A percentile compares a stretch with the other conserved stretches of the same genome.
Evolutionary conservation across 306 rosid genomes (phyloP).

Genomic region (Dryas alaskensis): DNA sequence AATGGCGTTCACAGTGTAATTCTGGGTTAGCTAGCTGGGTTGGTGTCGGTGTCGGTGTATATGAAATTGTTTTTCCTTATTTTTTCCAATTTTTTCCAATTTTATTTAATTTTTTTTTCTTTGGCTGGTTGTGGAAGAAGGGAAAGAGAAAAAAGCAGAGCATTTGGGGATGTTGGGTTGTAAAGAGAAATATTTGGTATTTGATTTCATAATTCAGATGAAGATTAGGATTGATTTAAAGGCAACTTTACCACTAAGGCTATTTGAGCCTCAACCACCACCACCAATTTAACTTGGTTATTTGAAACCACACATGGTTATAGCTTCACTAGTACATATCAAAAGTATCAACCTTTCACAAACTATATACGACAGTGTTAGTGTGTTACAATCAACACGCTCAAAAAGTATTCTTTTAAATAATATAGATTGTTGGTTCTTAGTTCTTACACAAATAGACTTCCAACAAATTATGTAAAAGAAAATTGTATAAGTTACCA

Average conservation of each 20-base stretch:
- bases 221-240: background rate
- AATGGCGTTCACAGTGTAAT: background rate
- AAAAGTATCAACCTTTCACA: too few species aligned
- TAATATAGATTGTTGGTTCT: too few species aligned
- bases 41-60: background rate
- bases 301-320: background rate
- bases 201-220: background rate
- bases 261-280: background rate
- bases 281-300: background rate
- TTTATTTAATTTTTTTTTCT: background rate
- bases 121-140: background rate
- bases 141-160: background rate
- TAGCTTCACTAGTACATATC: background rate
- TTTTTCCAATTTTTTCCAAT: too few species aligned
- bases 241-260: background rate
- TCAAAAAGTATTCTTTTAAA: too few species aligned
- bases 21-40: background rate
- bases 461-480: too few species aligned
- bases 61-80: background rate
- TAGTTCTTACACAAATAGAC: too few species aligned
- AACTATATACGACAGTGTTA: too few species aligned
- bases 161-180: background rate
- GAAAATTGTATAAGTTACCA: too few species aligned
- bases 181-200: background rate
- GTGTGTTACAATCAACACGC: too few species aligned